These are phyloP conservation scores for Mortierella sp. DNA, from an alignment of 371 early-diverging fungal genomes.

Conservation along the genomic window DNA sequence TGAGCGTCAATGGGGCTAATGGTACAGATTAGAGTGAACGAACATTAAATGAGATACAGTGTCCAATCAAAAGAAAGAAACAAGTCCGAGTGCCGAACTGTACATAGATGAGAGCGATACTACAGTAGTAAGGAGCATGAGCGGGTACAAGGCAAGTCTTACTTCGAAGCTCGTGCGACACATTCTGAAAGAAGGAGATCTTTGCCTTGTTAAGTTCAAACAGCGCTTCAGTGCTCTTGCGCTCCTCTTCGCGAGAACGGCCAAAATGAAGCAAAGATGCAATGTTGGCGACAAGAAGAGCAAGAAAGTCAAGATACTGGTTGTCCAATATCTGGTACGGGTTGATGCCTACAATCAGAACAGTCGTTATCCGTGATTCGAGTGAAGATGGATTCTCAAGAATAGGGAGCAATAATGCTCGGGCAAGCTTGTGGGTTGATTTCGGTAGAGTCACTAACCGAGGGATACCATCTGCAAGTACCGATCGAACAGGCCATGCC, in stretches of 20 bases:
- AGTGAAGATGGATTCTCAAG: constrained; percentile 34
- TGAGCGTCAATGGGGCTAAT: constrained; percentile 59
- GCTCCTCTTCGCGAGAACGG: constrained; percentile 53
- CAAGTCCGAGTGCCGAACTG: not conserved
- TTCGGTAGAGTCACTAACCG: constrained; percentile 46
- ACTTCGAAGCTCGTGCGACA: constrained; percentile 54
- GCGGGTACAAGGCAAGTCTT: constrained; percentile 5
- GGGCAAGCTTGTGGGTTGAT: constrained; percentile 37
- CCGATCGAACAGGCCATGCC: constrained; percentile 53
- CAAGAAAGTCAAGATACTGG: constrained; percentile 52
- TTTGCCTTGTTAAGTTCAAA: constrained; percentile 56
- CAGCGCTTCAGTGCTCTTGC: constrained; percentile 49
- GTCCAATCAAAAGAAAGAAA: constrained; percentile 7
- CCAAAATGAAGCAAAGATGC: constrained; percentile 42
- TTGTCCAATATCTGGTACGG: constrained; percentile 43
- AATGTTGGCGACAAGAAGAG: constrained; percentile 49
- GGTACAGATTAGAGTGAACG: not conserved
- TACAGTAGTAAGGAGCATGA: too few relatives aligned
- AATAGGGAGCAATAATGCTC: constrained; percentile 50
- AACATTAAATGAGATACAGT: constrained; percentile 1
- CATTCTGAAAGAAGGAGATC: constrained; percentile 56
- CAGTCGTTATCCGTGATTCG: constrained; percentile 35
- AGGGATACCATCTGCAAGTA: constrained; percentile 33
- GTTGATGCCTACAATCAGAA: constrained; percentile 55
- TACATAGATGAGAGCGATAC: not conserved